A percentile compares a stretch with the other conserved stretches of the same genome.
These are phyloP conservation scores for Cladorrhinum sp. DNA, from an alignment of 2,329 filamentous ascomycete genomes.

Conservation along the genomic window DNA sequence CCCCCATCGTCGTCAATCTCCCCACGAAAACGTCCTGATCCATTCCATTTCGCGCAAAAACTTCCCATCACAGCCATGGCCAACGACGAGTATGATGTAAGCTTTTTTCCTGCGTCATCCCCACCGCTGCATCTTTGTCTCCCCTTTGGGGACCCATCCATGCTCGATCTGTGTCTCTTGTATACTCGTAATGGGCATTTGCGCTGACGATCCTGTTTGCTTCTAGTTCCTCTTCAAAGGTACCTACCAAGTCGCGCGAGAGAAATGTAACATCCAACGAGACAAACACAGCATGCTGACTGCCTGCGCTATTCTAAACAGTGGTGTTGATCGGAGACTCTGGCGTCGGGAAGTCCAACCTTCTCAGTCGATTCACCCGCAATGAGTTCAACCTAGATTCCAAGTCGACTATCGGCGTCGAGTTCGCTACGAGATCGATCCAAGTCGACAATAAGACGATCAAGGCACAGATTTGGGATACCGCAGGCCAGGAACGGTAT, in stretches of 20 bases:
- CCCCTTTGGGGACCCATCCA: slow-evolving; percentile 20
- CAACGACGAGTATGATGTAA: slow-evolving; percentile 99
- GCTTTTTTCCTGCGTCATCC: slow-evolving; percentile 35
- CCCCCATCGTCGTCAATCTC: slow-evolving; percentile 13
- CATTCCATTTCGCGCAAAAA: slow-evolving; percentile 26
- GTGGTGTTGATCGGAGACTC: slow-evolving; percentile 99
- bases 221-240: slow-evolving; percentile 97
- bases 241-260: slow-evolving; percentile 39
- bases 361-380: slow-evolving; percentile 97
- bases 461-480: slow-evolving; percentile 99
- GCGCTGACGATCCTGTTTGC: slow-evolving; percentile 35
- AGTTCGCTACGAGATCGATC: slow-evolving; percentile 97
- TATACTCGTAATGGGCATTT: slow-evolving; percentile 12
- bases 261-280: background rate
- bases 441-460: slow-evolving; percentile 99
- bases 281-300: slow-evolving; percentile 29
- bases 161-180: no score
- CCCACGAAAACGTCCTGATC: slow-evolving; percentile 19
- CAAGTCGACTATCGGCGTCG: slow-evolving; percentile 99
- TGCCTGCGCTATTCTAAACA: slow-evolving; percentile 35
- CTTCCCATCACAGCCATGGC: slow-evolving; percentile 66
- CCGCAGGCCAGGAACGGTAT: slow-evolving; percentile 97
- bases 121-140: slow-evolving; percentile 23
- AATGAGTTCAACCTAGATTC: slow-evolving; percentile 99
- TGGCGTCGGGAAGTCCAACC: slow-evolving; percentile 99